Evolutionary conservation across 108 stramenopile genomes (phyloP).

Genomic region (Discostella stelligeroides): DNA sequence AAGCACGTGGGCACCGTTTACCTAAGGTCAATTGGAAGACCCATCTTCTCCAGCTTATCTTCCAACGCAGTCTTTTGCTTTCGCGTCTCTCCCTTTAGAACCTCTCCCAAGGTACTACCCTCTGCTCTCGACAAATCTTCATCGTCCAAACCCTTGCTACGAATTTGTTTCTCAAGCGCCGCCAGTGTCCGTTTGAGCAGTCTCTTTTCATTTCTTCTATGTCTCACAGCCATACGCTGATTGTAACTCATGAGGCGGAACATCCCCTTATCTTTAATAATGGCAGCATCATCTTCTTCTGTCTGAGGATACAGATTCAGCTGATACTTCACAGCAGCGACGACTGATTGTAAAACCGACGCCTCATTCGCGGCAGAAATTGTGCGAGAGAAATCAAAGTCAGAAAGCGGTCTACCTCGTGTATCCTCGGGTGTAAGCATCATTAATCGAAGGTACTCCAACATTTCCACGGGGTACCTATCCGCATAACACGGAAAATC

Average conservation of each 20-base stretch:
- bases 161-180: constrained; percentile 82
- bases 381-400: constrained; percentile 84
- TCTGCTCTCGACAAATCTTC: constrained; percentile 71
- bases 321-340: constrained; percentile 83
- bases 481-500: constrained; percentile 95
- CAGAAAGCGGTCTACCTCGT: constrained; percentile 67
- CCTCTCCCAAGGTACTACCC: constrained; percentile 80
- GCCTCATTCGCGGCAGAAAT: constrained; percentile 92
- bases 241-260: constrained; percentile 83
- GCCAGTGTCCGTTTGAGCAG: constrained; percentile 89
- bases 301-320: constrained; percentile 86
- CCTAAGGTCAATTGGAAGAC: constrained; percentile 80
- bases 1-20: too few relatives aligned
- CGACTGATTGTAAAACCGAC: constrained; percentile 82
- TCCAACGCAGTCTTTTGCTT: constrained; percentile 86
- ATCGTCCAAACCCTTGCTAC: constrained; percentile 74
- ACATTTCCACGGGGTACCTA: constrained; percentile 93
- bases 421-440: constrained; percentile 93
- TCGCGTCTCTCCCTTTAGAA: constrained; percentile 75
- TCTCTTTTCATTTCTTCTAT: constrained; percentile 89
- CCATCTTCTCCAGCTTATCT: constrained; percentile 87
- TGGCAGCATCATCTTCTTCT: constrained; percentile 83
- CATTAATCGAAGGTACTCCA: constrained; percentile 95
- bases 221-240: constrained; percentile 90
- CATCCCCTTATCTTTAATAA: constrained; percentile 85